Base-by-base conservation (phyloP, 306 rosid species). In the Geum urbanum region DNA sequence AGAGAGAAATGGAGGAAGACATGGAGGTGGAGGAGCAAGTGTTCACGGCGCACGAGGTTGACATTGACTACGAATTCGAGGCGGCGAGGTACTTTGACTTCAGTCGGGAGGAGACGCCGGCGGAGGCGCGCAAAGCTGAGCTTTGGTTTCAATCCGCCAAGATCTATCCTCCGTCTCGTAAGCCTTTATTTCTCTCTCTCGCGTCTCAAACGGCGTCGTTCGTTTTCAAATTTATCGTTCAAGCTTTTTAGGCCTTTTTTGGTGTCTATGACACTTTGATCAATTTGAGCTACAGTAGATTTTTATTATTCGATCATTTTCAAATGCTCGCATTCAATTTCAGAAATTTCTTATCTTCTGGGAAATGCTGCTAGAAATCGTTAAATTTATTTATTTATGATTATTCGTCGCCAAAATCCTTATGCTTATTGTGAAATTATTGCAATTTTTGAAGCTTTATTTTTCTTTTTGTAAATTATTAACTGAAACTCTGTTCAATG, bases 91-190 rank as follows among this genome's bases (percentile, higher is more conserved):
- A 13, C 79, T 82, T 82, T 52, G 77, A 85, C 72, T 85, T 85
- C 64, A 59, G 74, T 27, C 69, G 82, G n/a, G 76, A 76, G 14
- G 90, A 86, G 74, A 83, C 69, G 60, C 71, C 19, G n/a, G 79
- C 56, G 27, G 90, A 86, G 81, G 85, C 85, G 55, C 13, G 51
- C n/a, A 66, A 60, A n/a, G 79, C 85, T 10, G 90, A 86, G 78
- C 70, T 78, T 50, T 86, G 90, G 90, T 86, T 86, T 71, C 72
- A 76, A 45, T 77, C 84, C 32, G 87, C 90, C 8, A 70, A 16
- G 66, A 78, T 76, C 69, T 83, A 83, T 49, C 85, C 87, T 41
- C 90, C 90, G 32, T 86, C 90, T 51, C 87, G 90, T 86, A 76
- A 82, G 89, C 78, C 51, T 73, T 45, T 32, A 3, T 1, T 32